Evolutionary conservation across 305 asterid species (phyloP).

Genomic region (Fraxinus angustifolia): DNA sequence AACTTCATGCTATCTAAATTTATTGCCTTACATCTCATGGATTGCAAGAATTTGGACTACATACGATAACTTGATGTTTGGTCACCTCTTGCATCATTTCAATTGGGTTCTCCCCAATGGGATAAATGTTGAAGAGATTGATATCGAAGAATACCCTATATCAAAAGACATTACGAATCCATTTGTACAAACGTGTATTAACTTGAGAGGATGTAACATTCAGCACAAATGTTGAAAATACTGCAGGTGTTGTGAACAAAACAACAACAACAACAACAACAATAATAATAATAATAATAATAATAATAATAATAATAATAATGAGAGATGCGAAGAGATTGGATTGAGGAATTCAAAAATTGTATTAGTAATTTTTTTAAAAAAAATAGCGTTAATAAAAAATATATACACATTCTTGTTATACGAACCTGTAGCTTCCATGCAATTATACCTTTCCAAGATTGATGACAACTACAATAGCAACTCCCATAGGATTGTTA

Average conservation of each 20-base stretch:
- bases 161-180: not conserved
- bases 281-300: too few relatives aligned
- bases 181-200: not conserved
- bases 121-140: not conserved
- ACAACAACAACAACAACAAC: too few relatives aligned
- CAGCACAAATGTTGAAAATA: not conserved
- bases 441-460: not conserved
- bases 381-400: not conserved
- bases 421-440: not conserved
- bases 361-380: too few relatives aligned
- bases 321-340: too few relatives aligned
- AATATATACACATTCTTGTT: not conserved
- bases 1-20: not conserved
- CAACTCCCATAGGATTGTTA: not conserved
- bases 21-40: not conserved
- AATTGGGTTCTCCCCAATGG: not conserved
- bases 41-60: not conserved
- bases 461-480: not conserved
- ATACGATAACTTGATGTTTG: not conserved
- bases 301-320: too few relatives aligned
- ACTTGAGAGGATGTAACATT: not conserved
- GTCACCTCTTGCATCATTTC: not conserved
- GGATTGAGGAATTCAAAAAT: not conserved
- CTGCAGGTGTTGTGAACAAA: not conserved
- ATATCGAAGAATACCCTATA: not conserved